Conservation (phyloP, 1,284 basidiomycete genomes). For the Blastosporella zonata region DNA sequence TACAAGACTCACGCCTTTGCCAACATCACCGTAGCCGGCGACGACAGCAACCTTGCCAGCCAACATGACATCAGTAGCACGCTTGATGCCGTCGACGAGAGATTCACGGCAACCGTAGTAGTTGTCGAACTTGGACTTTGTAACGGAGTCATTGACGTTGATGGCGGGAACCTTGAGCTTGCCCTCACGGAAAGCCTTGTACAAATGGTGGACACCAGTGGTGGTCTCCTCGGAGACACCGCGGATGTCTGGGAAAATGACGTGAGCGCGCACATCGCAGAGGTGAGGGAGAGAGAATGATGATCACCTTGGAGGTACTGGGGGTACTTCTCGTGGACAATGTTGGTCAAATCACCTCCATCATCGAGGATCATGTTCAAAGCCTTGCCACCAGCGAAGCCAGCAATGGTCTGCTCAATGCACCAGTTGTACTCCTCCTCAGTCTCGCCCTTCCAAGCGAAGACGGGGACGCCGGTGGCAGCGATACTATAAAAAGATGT, state of each 20-base stretch:
- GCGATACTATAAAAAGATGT: slow-evolving; percentile 64
- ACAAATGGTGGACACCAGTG: slow-evolving; percentile 99
- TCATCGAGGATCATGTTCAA: slow-evolving; percentile 99
- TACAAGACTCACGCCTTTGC: slow-evolving; percentile 82
- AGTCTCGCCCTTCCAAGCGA: slow-evolving; percentile 99
- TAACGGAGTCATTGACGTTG: slow-evolving; percentile 99
- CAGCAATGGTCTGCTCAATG: slow-evolving; percentile 92
- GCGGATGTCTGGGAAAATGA: slow-evolving; percentile 61
- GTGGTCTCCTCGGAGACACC: slow-evolving; percentile 99
- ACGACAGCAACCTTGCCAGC: slow-evolving; percentile 99
- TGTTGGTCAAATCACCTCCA: slow-evolving; percentile 93
- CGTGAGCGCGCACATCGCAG: slow-evolving; percentile 1
- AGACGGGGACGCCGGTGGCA: slow-evolving; percentile 97
- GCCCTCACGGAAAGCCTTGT: slow-evolving; percentile 96
- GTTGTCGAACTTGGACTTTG: slow-evolving; percentile 99
- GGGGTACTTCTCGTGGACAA: slow-evolving; percentile 96
- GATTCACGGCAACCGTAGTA: slow-evolving; percentile 99
- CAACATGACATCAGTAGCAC: slow-evolving; percentile 99
- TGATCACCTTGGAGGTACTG: slow-evolving; percentile 73
- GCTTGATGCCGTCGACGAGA: slow-evolving; percentile 99
- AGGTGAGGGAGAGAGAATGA: not conserved
- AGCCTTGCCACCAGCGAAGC: slow-evolving; percentile 75
- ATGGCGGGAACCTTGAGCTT: slow-evolving; percentile 97
- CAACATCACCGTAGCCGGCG: slow-evolving; percentile 98
- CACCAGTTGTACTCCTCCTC: slow-evolving; percentile 99